Base-by-base conservation (phyloP, 768 basidiomycete genomes). In the Boletus sp. region DNA sequence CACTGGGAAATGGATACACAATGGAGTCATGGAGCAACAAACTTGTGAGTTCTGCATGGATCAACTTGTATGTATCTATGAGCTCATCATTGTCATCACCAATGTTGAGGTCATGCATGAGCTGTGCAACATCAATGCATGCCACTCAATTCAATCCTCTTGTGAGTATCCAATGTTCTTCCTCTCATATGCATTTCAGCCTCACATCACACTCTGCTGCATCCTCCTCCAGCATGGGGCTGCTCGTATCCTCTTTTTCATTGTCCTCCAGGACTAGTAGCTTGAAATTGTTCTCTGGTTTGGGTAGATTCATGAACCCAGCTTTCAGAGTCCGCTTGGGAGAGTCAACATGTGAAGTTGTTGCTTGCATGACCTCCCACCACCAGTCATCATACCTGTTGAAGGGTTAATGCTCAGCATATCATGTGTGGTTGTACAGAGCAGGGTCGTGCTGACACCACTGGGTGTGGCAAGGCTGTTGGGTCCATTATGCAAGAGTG, bases 261-360 rank as follows among this genome's bases (percentile, higher is more conserved):
- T 93, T 90, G n/a, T 93, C 90, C 62, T 96, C 95, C 3, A 92
- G 92, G 9, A 96, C 86, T 41, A 95, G 81, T 46, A 99, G 77
- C 74, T 98, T 94, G 64, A 98, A 98, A 72, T 98, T 96, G 71
- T 98, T 98, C 76, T 97, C 93, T 0, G 97, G 94, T 62, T 86
- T 87, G 0, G 97, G 97, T 15, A 99, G 78, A 58, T 72, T 86
- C 74, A 81, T 81, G 74, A 98, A 98, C 6, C 89, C 90, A 9
- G 85, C 83, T 63, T 89, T 80, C 50, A 98, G 80, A 1, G 89
- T 84, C 39, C 87, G 83, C 70, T 94, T 92, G 5, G 84, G 79
- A 24, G 86, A 83, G 54, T 79, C 79, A 14, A 73, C 70, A n/a
- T n/a, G 29, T 82, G 87, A 54, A 85, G 71, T 14, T 83, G 84